A percentile compares a stretch with the other conserved stretches of the same genome.
Conservation (phyloP, 345 rosid species). For the Pistacia vera region DNA sequence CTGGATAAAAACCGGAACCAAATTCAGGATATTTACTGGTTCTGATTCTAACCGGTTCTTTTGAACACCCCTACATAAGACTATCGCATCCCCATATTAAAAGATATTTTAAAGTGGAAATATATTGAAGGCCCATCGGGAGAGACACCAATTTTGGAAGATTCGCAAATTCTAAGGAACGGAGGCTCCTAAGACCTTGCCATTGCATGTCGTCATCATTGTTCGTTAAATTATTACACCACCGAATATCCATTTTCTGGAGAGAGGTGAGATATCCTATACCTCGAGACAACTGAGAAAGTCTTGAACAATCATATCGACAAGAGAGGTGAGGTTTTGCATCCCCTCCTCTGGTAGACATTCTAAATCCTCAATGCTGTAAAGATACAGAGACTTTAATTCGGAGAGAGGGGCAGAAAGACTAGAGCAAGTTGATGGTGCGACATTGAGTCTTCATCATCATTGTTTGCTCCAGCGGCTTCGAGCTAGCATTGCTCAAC, state of each 20-base stretch:
- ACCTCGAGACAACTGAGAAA: not conserved
- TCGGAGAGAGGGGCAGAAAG: slow-evolving; percentile 9
- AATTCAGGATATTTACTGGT: too few relatives aligned
- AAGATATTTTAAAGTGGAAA: slow-evolving; percentile 4
- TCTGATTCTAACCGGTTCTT: too few relatives aligned
- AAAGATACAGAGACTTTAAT: not conserved
- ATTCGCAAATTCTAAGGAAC: not conserved
- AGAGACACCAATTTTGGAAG: slow-evolving; percentile 12
- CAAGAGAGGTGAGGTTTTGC: not conserved
- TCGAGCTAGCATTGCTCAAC: not conserved
- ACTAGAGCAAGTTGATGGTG: not conserved
- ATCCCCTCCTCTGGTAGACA: not conserved
- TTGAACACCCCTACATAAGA: too few relatives aligned
- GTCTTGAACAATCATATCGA: not conserved
- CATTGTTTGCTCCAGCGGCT: not conserved
- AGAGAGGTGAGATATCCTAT: not conserved
- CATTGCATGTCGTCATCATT: not conserved
- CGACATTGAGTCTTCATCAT: not conserved
- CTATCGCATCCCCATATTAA: not conserved
- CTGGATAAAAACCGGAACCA: too few relatives aligned
- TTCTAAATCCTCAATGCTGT: not conserved
- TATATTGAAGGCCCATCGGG: slow-evolving; percentile 15
- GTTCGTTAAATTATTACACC: not conserved
- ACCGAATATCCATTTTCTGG: too few relatives aligned
- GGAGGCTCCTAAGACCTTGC: slow-evolving; percentile 15